These are phyloP conservation scores for Capsella rubella DNA, from an alignment of 441 rosid genomes.

Conservation along the genomic window DNA sequence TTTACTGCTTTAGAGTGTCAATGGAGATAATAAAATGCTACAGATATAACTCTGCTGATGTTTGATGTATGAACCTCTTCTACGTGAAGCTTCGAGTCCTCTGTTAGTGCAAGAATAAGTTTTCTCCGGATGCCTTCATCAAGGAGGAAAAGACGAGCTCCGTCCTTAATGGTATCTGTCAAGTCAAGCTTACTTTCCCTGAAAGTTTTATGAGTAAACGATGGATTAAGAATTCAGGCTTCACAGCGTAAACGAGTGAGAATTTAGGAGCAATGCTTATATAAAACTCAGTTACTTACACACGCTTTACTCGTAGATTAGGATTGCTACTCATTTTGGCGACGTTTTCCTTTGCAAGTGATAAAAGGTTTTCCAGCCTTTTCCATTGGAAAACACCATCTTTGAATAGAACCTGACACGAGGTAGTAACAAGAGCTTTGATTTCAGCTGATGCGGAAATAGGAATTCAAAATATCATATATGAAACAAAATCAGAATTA, in stretches of 20 bases:
- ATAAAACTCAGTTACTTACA: constrained; percentile 50
- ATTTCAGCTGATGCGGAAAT: constrained; percentile 4
- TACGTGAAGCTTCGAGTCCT: constrained; percentile 92
- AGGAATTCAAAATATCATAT: constrained; percentile 16
- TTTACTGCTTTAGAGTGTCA: constrained; percentile 38
- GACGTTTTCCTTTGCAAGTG: constrained; percentile 94
- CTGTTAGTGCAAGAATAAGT: constrained; percentile 90
- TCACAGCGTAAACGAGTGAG: background rate
- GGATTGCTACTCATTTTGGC: constrained; percentile 96
- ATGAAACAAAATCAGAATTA: background rate
- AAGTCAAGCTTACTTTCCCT: constrained; percentile 79
- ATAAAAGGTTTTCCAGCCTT: constrained; percentile 88
- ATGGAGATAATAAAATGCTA: background rate
- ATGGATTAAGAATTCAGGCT: constrained; percentile 14
- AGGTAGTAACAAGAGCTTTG: constrained; percentile 29
- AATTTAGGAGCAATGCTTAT: constrained; percentile 19
- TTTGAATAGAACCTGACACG: constrained; percentile 80
- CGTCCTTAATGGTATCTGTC: constrained; percentile 91
- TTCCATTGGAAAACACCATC: constrained; percentile 94
- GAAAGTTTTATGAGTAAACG: constrained; percentile 17
- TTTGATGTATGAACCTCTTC: constrained; percentile 69
- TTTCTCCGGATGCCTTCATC: constrained; percentile 91
- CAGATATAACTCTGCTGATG: background rate
- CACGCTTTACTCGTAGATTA: constrained; percentile 60
- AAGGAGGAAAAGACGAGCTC: constrained; percentile 84